These are phyloP conservation scores for Atalantia buxifolia DNA, from an alignment of 345 rosid species.

Conservation along the genomic window DNA sequence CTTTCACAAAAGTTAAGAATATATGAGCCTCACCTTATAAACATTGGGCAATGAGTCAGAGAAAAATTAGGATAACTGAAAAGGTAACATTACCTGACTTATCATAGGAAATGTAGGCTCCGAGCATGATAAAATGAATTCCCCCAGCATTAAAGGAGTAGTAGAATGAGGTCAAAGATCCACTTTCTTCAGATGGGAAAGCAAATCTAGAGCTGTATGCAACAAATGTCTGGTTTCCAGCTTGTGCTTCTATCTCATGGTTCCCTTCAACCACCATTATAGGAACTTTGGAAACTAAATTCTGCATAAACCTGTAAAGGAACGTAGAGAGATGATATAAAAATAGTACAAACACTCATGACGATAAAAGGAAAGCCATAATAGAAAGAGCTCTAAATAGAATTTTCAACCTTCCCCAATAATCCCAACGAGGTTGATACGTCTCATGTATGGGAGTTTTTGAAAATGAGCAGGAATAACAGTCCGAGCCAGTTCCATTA, in stretches of 20 bases:
- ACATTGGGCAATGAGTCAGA: neutral
- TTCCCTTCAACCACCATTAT: slow-evolving; percentile 46
- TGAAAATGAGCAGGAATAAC: slow-evolving; percentile 47
- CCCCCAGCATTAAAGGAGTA: slow-evolving; percentile 93
- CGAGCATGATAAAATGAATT: slow-evolving; percentile 85
- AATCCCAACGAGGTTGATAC: slow-evolving; percentile 98
- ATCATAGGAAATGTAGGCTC: slow-evolving; percentile 64
- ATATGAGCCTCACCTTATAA: neutral
- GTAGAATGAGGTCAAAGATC: slow-evolving; percentile 34
- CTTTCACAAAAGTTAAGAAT: neutral
- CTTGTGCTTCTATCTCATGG: slow-evolving; percentile 39
- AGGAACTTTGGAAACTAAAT: slow-evolving; percentile 26
- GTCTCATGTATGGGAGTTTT: slow-evolving; percentile 47
- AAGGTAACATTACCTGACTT: slow-evolving; percentile 42
- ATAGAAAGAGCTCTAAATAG: neutral
- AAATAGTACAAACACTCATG: neutral
- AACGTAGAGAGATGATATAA: neutral
- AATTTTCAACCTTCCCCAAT: slow-evolving; percentile 79
- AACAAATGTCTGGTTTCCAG: slow-evolving; percentile 27
- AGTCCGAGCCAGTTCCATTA: slow-evolving; percentile 61
- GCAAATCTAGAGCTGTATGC: slow-evolving; percentile 44
- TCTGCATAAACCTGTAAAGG: slow-evolving; percentile 33
- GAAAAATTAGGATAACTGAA: neutral
- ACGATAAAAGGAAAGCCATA: neutral
- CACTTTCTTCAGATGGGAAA: slow-evolving; percentile 35